Percentiles rank a stretch among this genome's conserved stretches.
These are phyloP conservation scores for Aspergillus sp. DNA, from an alignment of 2,329 filamentous ascomycete genomes.

Conservation along the genomic window DNA sequence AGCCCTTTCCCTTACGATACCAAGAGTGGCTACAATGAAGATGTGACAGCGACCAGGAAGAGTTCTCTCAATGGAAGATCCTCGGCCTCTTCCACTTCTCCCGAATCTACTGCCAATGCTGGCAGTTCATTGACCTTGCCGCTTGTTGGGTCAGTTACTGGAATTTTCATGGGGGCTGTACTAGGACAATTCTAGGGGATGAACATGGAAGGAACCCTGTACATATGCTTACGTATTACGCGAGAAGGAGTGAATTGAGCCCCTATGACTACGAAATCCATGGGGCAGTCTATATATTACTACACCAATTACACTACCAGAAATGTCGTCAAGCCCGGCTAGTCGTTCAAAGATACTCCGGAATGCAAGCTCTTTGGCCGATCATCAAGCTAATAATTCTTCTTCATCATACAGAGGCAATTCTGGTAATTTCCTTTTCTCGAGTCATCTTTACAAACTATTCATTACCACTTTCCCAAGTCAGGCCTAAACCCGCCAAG, in stretches of 20 bases:
- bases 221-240: not conserved
- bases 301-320: not conserved
- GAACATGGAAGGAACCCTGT: not conserved
- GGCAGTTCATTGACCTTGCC: constrained; percentile 13
- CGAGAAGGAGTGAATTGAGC: not conserved
- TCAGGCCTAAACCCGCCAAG: constrained; percentile 47
- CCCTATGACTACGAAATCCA: not conserved
- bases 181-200: constrained; percentile 16
- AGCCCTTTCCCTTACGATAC: constrained; percentile 34
- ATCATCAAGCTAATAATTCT: no score
- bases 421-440: constrained; percentile 30
- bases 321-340: not conserved
- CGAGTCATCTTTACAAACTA: constrained; percentile 39
- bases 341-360: not conserved
- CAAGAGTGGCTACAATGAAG: constrained; percentile 24
- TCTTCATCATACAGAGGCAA: not conserved
- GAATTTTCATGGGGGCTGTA: constrained; percentile 15
- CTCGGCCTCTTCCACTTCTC: not conserved
- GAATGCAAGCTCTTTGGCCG: not conserved
- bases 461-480: constrained; percentile 36
- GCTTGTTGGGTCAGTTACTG: constrained; percentile 9
- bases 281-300: not conserved
- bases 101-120: constrained; percentile 6
- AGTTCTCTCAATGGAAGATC: constrained; percentile 8
- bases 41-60: constrained; percentile 29